Conservation (phyloP, 2,329 filamentous ascomycete genomes). For the Incumbomyces delicatus region DNA sequence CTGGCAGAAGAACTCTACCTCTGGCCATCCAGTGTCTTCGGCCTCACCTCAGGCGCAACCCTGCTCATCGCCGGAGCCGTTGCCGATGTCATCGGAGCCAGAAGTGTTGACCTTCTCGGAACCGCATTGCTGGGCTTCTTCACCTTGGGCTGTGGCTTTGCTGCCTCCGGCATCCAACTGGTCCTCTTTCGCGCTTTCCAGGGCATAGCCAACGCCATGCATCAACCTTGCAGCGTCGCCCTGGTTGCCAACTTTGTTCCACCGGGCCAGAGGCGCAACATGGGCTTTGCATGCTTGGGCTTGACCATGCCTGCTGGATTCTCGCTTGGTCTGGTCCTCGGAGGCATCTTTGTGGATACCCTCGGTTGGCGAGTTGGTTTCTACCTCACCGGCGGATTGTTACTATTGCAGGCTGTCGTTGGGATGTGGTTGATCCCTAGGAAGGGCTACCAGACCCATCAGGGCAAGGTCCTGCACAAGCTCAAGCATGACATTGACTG, state of each 20-base stretch:
- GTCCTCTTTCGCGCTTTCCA: constrained; percentile 39
- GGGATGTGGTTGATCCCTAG: constrained; percentile 26
- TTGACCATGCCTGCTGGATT: constrained; percentile 44
- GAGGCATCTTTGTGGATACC: constrained; percentile 38
- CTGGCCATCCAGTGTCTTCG: constrained; percentile 27
- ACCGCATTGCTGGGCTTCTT: constrained; percentile 35
- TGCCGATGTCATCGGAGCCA: constrained; percentile 41
- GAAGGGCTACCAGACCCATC: constrained; percentile 20
- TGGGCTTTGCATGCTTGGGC: constrained; percentile 44
- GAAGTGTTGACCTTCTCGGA: constrained; percentile 38
- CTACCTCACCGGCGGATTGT: constrained; percentile 34
- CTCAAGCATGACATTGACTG: constrained; percentile 43
- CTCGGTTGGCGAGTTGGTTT: constrained; percentile 46
- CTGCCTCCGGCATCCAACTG: constrained; percentile 32
- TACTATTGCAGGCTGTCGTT: constrained; percentile 32
- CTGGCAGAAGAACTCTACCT: constrained; percentile 20
- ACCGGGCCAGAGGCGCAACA: constrained; percentile 39
- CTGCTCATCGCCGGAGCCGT: constrained; percentile 42
- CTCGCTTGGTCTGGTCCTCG: constrained; percentile 41
- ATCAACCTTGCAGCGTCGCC: constrained; percentile 40
- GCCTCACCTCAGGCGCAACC: constrained; percentile 39
- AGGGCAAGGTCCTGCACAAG: constrained; percentile 5
- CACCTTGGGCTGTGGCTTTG: constrained; percentile 36
- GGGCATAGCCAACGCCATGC: constrained; percentile 39
- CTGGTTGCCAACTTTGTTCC: constrained; percentile 41